A percentile compares a stretch with the other conserved stretches of the same genome.
These are phyloP conservation scores for Rhododendron molle DNA, from an alignment of 148 eudicot genomes.

Conservation along the genomic window DNA sequence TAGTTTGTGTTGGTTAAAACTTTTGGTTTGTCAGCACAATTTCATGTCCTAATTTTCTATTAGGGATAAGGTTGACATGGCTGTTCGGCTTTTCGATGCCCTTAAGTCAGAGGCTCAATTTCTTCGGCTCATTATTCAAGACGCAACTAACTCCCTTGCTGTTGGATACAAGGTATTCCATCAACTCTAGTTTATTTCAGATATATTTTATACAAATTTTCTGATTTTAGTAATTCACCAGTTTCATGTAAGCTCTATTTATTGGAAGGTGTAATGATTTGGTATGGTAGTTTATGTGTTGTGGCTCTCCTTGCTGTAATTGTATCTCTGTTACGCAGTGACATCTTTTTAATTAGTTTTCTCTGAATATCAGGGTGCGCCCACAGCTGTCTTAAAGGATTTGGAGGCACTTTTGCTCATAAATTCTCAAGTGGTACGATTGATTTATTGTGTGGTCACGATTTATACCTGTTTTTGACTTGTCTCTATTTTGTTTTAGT, in stretches of 20 bases:
- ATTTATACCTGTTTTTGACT: neutral
- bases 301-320: neutral
- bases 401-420: constrained; percentile 74
- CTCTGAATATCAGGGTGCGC: constrained; percentile 54
- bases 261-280: neutral
- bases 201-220: neutral
- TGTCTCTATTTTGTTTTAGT: neutral
- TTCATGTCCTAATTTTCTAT: neutral
- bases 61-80: constrained; percentile 89
- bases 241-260: neutral
- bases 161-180: constrained; percentile 67
- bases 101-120: constrained; percentile 67
- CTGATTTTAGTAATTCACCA: neutral
- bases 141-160: constrained; percentile 81
- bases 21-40: constrained; percentile 5
- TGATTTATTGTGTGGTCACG: constrained; percentile 8
- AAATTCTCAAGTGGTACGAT: constrained; percentile 75
- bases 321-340: neutral
- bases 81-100: constrained; percentile 79
- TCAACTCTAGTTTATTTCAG: neutral
- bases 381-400: constrained; percentile 55
- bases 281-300: neutral
- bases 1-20: neutral
- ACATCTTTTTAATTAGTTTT: constrained; percentile 14
- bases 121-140: constrained; percentile 78